These are phyloP conservation scores for Parastagonospora nodorum DNA, from an alignment of 2,329 filamentous ascomycete genomes.

Conservation along the genomic window DNA sequence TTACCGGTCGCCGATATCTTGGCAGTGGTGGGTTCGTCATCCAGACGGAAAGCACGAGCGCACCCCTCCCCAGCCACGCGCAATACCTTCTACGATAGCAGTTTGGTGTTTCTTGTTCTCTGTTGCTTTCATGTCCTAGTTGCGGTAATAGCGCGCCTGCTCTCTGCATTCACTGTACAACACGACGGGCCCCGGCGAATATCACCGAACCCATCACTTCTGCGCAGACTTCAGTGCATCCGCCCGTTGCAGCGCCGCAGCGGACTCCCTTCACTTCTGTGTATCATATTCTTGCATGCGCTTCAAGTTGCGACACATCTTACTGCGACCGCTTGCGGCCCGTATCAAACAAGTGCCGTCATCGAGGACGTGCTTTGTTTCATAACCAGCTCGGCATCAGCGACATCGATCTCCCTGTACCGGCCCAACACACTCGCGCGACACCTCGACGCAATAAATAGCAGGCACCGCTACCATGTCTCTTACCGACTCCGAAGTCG, in stretches of 20 bases:
- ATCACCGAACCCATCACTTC: conserved; percentile 13
- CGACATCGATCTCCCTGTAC: conserved; percentile 12
- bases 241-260: conserved; percentile 4
- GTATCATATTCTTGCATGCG: conserved; percentile 25
- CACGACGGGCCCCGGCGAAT: background rate
- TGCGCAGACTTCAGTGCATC: conserved; percentile 7
- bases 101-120: conserved; percentile 11
- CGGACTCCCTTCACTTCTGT: conserved; percentile 25
- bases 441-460: conserved; percentile 9
- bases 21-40: conserved; percentile 22
- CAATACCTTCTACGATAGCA: conserved; percentile 13
- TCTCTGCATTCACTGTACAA: conserved; percentile 4
- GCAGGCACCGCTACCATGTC: conserved; percentile 26
- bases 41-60: conserved; percentile 14
- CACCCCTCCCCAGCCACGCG: conserved; percentile 24
- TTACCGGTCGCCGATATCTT: conserved; percentile 14
- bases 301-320: conserved; percentile 10
- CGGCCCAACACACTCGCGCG: conserved; percentile 27
- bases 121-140: conserved; percentile 4
- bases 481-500: conserved; percentile 40
- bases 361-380: conserved; percentile 40
- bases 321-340: conserved; percentile 24
- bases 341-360: conserved; percentile 22
- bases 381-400: conserved; percentile 16
- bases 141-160: conserved; percentile 17